Evolutionary conservation across 2,329 filamentous ascomycete species (phyloP).

Genomic region (Juglanconis oblonga): DNA sequence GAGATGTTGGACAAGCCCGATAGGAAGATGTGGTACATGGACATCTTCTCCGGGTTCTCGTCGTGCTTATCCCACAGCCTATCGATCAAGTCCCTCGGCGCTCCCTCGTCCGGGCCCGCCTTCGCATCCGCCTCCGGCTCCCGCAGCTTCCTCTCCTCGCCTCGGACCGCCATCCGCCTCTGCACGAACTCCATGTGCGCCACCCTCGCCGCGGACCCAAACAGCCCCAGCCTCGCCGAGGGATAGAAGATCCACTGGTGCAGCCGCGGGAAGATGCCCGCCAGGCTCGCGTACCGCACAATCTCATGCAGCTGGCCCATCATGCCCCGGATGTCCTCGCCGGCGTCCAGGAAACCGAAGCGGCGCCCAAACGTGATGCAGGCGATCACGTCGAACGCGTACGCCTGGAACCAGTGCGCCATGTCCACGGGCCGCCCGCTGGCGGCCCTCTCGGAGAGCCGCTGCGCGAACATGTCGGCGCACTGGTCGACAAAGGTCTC

Average conservation of each 20-base stretch:
- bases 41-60: conserved; percentile 39
- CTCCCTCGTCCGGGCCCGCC: conserved; percentile 1
- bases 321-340: conserved; percentile 41
- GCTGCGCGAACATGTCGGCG: conserved; percentile 35
- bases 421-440: conserved; percentile 33
- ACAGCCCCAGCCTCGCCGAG: conserved; percentile 6
- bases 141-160: conserved; percentile 1
- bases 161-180: conserved; percentile 6
- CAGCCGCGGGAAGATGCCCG: conserved; percentile 5
- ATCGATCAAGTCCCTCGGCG: conserved; percentile 37
- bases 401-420: conserved; percentile 42
- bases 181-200: conserved; percentile 10
- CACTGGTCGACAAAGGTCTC: conserved; percentile 48
- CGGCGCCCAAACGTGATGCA: conserved; percentile 40
- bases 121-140: background rate
- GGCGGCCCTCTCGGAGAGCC: conserved; percentile 35
- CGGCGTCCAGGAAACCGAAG: conserved; percentile 44
- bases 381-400: conserved; percentile 50
- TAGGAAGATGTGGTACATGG: conserved; percentile 30
- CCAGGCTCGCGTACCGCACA: conserved; percentile 8
- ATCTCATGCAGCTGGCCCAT: conserved; percentile 21
- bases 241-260: conserved; percentile 11
- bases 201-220: conserved; percentile 4
- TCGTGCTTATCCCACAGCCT: conserved; percentile 39
- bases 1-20: conserved; percentile 32